Percentiles rank a stretch among this genome's conserved stretches.
phyloP scores from a whole-genome alignment of 140 eudicot species.

The Oenanthe javanica region DNA sequence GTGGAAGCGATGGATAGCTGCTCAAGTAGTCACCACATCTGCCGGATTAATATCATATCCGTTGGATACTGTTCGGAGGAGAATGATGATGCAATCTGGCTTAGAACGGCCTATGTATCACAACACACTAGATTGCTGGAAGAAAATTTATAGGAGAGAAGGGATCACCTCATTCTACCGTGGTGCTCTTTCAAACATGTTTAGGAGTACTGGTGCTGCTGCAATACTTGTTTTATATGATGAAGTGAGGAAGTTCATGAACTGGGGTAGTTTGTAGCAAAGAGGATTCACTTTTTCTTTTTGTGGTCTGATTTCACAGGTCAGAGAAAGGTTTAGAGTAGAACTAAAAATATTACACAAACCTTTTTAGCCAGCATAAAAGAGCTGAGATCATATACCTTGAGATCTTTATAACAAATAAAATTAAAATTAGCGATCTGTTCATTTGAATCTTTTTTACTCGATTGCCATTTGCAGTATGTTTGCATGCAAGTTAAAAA shows the following conservation, averaged over 20 bases:
- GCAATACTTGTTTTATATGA: constrained; percentile 92
- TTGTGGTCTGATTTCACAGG: constrained; percentile 6
- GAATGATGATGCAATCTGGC: constrained; percentile 98
- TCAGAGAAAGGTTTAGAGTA: constrained; percentile 10
- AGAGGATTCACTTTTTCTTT: background rate
- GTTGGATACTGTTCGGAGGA: constrained; percentile 82
- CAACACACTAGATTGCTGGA: constrained; percentile 67
- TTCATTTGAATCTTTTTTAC: background rate
- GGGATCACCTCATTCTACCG: constrained; percentile 81
- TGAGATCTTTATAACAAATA: background rate
- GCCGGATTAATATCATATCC: constrained; percentile 87
- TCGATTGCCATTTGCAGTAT: background rate
- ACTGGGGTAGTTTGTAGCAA: constrained; percentile 56
- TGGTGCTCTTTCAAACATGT: constrained; percentile 83
- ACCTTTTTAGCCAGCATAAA: background rate
- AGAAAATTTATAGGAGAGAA: constrained; percentile 48
- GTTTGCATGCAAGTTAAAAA: background rate
- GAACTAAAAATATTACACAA: background rate
- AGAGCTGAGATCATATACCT: background rate
- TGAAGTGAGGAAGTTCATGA: constrained; percentile 84
- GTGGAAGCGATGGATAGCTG: constrained; percentile 93
- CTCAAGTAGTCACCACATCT: constrained; percentile 82
- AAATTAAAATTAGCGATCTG: background rate
- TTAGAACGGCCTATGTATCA: constrained; percentile 51
- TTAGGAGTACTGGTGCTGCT: constrained; percentile 97